Base-by-base conservation (phyloP, 495 filamentous ascomycete species). In the Aeminium ludgeri region DNA sequence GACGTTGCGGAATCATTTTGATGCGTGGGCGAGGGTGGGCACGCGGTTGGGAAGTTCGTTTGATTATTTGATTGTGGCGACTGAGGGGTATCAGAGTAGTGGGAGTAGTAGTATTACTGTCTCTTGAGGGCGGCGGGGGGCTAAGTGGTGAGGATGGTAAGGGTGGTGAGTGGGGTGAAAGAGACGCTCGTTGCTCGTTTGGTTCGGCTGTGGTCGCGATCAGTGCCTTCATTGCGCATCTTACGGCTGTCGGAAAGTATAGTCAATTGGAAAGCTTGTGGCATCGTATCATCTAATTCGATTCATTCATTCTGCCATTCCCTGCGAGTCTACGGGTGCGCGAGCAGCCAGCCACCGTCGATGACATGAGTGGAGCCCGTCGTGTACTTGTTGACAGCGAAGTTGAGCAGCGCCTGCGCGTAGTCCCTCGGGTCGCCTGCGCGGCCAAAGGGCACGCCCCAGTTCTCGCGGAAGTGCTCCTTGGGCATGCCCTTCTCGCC, bases 401-500 rank as follows among this genome's bases (percentile, higher is more conserved):
- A 40, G 20, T 39, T 39, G 12, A 50, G 23, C 27, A 50, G 38
- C 20, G 48, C 48, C 36, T 45, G 43, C 5, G 48, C 48, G 27
- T 50, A 50, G 30, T 50, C 48, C 18, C 25, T 32, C 5, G 28
- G 27, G 5, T n/a, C 12, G 3, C 48, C 48, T 0, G 48, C 43
- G 12, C 43, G 19, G 6, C 48, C 48, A n/a, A 46, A 50, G 3
- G 48, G 48, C 12, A 46, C 43, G 17, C 43, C 43, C 48, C 48
- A 50, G n/a, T 46, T 34, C 33, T 27, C 12, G n/a, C 42, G 20
- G 38, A 45, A 50, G 30, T 46, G 36, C 34, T 41, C 33, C 70
- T 83, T 82, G 51, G 82, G 59, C 37, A 65, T 59, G 38, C 39
- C 42, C 38, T 68, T 61, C 34, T 65, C 59, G 43, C 61, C 67